Evolutionary conservation across 2,329 filamentous ascomycete genomes (phyloP), one percentile per base, ranked within the genome.

Genomic region (Pyrenophora teres): DNA sequence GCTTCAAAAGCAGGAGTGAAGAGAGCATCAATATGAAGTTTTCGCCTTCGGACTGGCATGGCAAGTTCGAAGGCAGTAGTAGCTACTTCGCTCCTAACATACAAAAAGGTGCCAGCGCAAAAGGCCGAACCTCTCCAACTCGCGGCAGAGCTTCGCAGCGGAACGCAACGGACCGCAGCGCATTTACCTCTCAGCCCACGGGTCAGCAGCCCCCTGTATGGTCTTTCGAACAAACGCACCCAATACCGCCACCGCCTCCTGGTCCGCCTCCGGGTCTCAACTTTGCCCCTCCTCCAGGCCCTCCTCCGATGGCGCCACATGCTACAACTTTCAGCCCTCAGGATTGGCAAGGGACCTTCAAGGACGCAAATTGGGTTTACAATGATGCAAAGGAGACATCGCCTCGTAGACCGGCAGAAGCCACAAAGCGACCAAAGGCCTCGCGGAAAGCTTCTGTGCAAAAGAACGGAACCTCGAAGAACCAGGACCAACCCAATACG

Each of bases 21-120:
- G 78, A 80, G 50, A 75, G 74, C 52, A 79, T 80, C 66, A 79
- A 80, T 51, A 77, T 77, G 43, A 77, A 75, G 23, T 81, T 80
- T 58, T 76, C 76, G 6, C 74, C 78, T 18, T 70, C 71, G 19
- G 76, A 76, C 25, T 80, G 76, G 73, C 73, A 71, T 59, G 78
- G 77, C 33, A 76, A 73, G 40, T 80, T 80, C 55, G 63, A 71
- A 40, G 75, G 75, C 38, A 70, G 64, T 27, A 60, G 70, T 5
- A 75, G 77, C 41, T 78, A 78, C 57, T 79, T 80, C 57, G 68
- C 72, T 46, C 67, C 70, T 18, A 64, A 65, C 42, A 52, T 64
- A 41, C 60, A 68, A 49, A 64, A 68, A 47, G 60, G 54, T 21
- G 44, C 56, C 13, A 54, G 46, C 7, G 58, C 49, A 42, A 68